phyloP scores from a whole-genome alignment of 345 rosid species.

The Geranium brycei region DNA sequence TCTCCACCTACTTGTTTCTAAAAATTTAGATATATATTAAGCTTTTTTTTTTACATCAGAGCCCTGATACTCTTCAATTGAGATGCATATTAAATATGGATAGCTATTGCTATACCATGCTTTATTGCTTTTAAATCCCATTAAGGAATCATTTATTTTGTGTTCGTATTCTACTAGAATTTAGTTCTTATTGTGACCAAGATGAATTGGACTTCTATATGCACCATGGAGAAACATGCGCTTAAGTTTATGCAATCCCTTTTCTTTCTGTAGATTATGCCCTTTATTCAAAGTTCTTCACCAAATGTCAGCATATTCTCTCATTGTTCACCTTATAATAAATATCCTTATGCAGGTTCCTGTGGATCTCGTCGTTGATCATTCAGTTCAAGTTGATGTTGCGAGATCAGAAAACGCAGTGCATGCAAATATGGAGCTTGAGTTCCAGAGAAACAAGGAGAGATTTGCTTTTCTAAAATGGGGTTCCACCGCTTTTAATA shows the following conservation, averaged over 20 bases:
- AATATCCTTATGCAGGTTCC: constrained; percentile 51
- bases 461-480: constrained; percentile 96
- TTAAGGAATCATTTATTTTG: neutral
- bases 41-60: neutral
- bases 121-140: too few relatives aligned
- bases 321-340: neutral
- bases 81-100: neutral
- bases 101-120: neutral
- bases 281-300: neutral
- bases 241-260: neutral
- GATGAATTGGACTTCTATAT: neutral
- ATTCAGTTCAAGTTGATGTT: constrained; percentile 98
- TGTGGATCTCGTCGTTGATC: constrained; percentile 96
- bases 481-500: constrained; percentile 84
- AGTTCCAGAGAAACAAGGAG: constrained; percentile 90
- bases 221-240: neutral
- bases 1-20: constrained; percentile 1
- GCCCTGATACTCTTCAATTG: neutral
- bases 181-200: neutral
- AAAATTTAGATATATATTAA: neutral
- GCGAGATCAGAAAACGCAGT: constrained; percentile 91
- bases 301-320: neutral
- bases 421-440: constrained; percentile 91
- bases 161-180: neutral
- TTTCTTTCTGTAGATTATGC: too few relatives aligned